Evolutionary conservation across 164 flowering plant species (phyloP), one percentile per base, ranked within the genome.

Genomic region (Nelumbo lutea): DNA sequence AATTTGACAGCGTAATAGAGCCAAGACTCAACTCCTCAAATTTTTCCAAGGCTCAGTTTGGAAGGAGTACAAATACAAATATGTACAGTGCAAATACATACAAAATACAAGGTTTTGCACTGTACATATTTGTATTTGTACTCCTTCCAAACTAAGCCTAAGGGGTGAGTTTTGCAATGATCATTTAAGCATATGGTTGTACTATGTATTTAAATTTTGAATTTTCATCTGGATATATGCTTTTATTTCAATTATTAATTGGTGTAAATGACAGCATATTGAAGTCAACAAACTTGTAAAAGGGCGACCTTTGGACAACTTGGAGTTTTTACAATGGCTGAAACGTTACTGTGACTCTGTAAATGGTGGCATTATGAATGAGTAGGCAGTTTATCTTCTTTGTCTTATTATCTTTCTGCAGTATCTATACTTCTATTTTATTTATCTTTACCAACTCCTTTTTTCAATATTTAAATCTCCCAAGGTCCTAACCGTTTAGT

Each of bases 321-420:
- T 91, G 86, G 98, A 94, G 81, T 91, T 94, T 71, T 71, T 94
- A 45, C 98, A 94, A 67, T 94, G 98, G 98, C 81, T 94, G 66
- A 94, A 94, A 74, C 96, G 88, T 51, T 89, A 90, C 68, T 94
- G 97, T 73, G 97, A 94, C 72, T 88, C 96, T 51, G 73, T 91
- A 53, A 94, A 87, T 79, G 96, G 97, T 62, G 97, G 96, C 78
- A 84, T 94, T 45, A 87, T 86, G 85, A 91, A 89, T 66, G 91
- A 91, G 98, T 94, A 88, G 64, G 83, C 64, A 59, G 44, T 56
- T 56, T 46, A 50, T 67, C 45, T 58, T 2, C 13, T 27, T 3
- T 42, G 7, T 65, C 55, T 41, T 5, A 4, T 43, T 4, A 45
- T 8, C 14, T 13, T 42, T 1, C 39, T 5, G 4, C 45, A 44